Evolutionary conservation across 2,329 filamentous ascomycete species (phyloP).

Genomic region (Talaromyces sp.): DNA sequence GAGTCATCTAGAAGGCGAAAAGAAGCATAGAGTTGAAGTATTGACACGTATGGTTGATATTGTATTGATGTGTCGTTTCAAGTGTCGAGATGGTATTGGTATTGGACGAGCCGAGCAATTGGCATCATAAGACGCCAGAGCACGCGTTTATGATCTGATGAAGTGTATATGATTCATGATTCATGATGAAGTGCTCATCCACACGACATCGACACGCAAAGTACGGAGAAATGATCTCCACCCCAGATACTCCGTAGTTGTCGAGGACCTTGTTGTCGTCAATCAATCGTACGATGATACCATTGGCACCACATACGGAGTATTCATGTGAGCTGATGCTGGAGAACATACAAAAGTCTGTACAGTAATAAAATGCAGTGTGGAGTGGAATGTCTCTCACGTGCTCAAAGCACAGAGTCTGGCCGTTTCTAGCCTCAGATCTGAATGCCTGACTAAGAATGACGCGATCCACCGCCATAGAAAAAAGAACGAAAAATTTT

Average conservation of each 20-base stretch:
- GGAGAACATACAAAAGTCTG: background rate
- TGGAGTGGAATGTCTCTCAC: too few species aligned
- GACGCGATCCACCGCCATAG: background rate
- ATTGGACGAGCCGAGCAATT: too few species aligned
- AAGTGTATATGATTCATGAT: slow-evolving; percentile 2
- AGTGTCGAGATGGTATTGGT: too few species aligned
- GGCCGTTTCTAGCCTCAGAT: background rate
- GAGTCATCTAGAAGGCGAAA: too few species aligned
- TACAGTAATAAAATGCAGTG: too few species aligned
- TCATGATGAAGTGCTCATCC: slow-evolving; percentile 1
- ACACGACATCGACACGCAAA: background rate
- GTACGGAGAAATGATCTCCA: background rate
- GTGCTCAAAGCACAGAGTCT: background rate
- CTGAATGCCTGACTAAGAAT: background rate
- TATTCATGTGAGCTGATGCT: background rate
- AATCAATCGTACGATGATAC: background rate
- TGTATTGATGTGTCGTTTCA: too few species aligned
- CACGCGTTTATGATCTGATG: background rate
- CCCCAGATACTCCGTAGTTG: background rate
- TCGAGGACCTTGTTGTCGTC: background rate
- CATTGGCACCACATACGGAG: too few species aligned
- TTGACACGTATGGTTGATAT: too few species aligned
- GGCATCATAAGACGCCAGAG: background rate
- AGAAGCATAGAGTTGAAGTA: too few species aligned
- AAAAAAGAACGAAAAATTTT: slow-evolving; percentile 5